Evolutionary conservation across 2,329 filamentous ascomycete genomes (phyloP), one percentile per base, ranked within the genome.

Genomic region (Exophiala calicioides): DNA sequence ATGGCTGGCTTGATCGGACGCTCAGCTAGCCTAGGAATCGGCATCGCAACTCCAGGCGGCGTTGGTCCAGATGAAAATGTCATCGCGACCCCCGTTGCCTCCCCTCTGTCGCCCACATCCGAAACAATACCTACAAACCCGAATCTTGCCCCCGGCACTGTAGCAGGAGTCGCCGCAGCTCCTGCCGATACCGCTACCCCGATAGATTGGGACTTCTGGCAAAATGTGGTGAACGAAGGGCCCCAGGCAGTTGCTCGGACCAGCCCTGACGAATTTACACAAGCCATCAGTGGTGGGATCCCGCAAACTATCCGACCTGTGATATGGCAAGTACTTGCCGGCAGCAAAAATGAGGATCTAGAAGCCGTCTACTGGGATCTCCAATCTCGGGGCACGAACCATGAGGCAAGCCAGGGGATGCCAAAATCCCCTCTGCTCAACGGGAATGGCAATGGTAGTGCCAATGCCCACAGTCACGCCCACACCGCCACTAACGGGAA

Each of bases 141-240:
- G 3, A 82, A 78, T 46, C 73, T 96, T 33, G 84, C 89, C 1
- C 90, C 90, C 0, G 90, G 90, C 1, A 96, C 90, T 1, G 89
- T 86, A 5, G 84, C 88, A 8, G 90, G 91, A 4, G 81, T 90
- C 31, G 84, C 84, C 18, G 82, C 88, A 3, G 81, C 83, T 16
- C 77, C 84, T 53, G 70, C 72, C 10, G 87, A 90, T 60, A 71
- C 75, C 23, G 69, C 72, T 19, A 74, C 76, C 12, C 84, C 88
- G 18, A 93, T 98, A n/a, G 90, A 98, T 64, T 98, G 93, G 93
- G 93, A 98, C 67, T 72, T 98, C 29, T 98, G 93, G 93, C 91
- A 98, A 65, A 82, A 86, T 18, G 86, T 98, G 3, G 93, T 98
- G 24, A 94, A 96, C 58, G 88, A 96, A 70, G 93, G 93, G 0